Base-by-base conservation (phyloP, 108 stramenopile species). In the Licmophora abbreviata region DNA sequence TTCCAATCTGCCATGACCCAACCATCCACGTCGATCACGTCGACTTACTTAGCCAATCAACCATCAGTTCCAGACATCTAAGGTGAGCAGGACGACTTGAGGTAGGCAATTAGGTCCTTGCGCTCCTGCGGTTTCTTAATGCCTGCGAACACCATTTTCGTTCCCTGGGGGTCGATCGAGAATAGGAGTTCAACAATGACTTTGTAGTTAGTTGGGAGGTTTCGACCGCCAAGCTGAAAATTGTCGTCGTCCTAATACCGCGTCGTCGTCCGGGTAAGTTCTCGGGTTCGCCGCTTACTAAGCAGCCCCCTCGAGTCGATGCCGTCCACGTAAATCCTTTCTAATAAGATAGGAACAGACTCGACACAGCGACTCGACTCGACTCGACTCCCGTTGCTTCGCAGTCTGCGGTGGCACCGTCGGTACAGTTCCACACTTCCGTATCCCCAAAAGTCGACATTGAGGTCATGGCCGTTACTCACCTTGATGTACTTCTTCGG, bases 401-500 rank as follows among this genome's bases (percentile, higher is more conserved):
- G 26, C 41, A 43, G 54, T 54, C 36, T n/a, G 52, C 18, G 36
- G 40, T 6, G 21, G 47, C 47, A 57, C 21, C 22, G 24, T 31
- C 31, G 37, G 18, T 23, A 21, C 52, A 17, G 15, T 54, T 54
- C 42, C 23, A 1, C 10, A 38, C 0, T 4, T 12, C 32, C 49
- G 38, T 0, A 20, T 42, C 28, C 51, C 35, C 6, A 45, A 14
- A 12, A 6, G n/a, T n/a, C n/a, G n/a, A n/a, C n/a, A n/a, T n/a
- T n/a, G n/a, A n/a, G n/a, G 25, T 32, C 9, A 29, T n/a, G 32
- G 9, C 71, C 73, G 54, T 59, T 66, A 74, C 95, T 73, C 44
- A 96, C 97, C 91, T 96, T 96, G 71, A 99, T 98, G 95, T 98
- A 99, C 77, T 97, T 97, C 88, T 97, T 98, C 18, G 97, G 97